Base-by-base conservation (phyloP, 202 grass and related monocot species). In the Cymbopogon flexuosus region DNA sequence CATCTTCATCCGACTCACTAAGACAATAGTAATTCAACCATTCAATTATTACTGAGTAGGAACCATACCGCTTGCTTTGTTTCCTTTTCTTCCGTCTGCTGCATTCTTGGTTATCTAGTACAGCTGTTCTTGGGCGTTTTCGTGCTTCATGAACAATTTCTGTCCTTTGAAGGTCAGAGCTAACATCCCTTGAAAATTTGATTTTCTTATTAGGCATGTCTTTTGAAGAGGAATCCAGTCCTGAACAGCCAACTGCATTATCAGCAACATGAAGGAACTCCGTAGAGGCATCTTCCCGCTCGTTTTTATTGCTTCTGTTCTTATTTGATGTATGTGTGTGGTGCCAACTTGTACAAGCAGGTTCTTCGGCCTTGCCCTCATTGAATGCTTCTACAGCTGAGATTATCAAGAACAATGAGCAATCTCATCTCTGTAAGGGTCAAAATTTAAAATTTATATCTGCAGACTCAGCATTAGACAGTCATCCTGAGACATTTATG, bases 1-100 rank as follows among this genome's bases (percentile, higher is more conserved):
- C 72, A 10, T 89, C 84, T 73, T 93, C 93, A 46, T 93, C 88
- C 6, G 72, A 82, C 9, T 91, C 84, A 80, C 89, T 81, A 1
- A 77, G 41, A 78, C 51, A 81, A 77, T 90, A 97, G 54, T 82
- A 85, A 31, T 86, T 81, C 79, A 90, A 42, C 82, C 76, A 84
- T 74, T 88, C 84, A 69, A 89, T 88, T 62, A 90, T 78, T 37
- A 91, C 69, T 0, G 87, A 79, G 37, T 87, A 91, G 16, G 67
- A 76, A 64, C 71, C 68, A 13, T 70, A 68, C 67, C 33, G 73
- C 27, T 88, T 91, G 68, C 65, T 85, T 70, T 72, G 51, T 84
- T 90, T 91, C 67, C 79, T 89, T 86, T 79, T 93, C 79, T 97
- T 91, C 51, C 41, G 21, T 47, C 35, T 62, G 69, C 21, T 73